Conservation (phyloP, 2,329 filamentous ascomycete genomes). For the Sordariomycetes sp. region DNA sequence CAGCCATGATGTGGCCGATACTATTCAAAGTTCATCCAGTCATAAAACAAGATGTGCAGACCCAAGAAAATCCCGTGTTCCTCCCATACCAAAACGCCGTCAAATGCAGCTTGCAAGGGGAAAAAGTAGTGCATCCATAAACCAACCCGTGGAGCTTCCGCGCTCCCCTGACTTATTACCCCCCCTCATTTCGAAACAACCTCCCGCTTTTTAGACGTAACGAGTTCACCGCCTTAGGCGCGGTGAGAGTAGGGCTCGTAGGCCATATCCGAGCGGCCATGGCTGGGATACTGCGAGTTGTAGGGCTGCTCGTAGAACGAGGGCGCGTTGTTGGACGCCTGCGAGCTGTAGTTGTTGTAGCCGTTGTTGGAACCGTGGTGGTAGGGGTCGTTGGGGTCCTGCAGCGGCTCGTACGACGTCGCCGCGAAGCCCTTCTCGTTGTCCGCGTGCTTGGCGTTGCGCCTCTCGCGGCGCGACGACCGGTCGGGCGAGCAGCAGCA, state of each 20-base stretch:
- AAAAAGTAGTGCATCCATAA: background rate
- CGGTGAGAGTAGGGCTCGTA: constrained; percentile 56
- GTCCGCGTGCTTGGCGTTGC: constrained; percentile 20
- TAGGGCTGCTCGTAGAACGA: constrained; percentile 9
- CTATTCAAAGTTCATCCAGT: background rate
- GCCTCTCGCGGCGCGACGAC: constrained; percentile 18
- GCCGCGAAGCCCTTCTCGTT: constrained; percentile 40
- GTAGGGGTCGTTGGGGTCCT: constrained; percentile 19
- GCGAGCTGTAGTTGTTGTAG: constrained; percentile 14
- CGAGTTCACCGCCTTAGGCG: background rate
- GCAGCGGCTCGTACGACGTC: constrained; percentile 34
- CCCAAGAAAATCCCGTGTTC: constrained; percentile 1
- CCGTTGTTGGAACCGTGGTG: constrained; percentile 11
- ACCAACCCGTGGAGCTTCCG: constrained; percentile 22
- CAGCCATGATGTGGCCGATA: background rate
- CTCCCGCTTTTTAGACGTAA: background rate
- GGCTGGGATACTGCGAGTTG: constrained; percentile 24
- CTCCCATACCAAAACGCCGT: background rate
- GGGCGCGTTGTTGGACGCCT: constrained; percentile 17
- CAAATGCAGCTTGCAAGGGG: background rate
- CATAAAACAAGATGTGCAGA: constrained; percentile 6
- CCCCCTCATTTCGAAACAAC: background rate
- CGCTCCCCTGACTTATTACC: background rate
- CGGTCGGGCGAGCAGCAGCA: constrained; percentile 69
- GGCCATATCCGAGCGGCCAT: constrained; percentile 37